Evolutionary conservation across 2,329 filamentous ascomycete species (phyloP).

Genomic region (Lasiodiplodia sp.): DNA sequence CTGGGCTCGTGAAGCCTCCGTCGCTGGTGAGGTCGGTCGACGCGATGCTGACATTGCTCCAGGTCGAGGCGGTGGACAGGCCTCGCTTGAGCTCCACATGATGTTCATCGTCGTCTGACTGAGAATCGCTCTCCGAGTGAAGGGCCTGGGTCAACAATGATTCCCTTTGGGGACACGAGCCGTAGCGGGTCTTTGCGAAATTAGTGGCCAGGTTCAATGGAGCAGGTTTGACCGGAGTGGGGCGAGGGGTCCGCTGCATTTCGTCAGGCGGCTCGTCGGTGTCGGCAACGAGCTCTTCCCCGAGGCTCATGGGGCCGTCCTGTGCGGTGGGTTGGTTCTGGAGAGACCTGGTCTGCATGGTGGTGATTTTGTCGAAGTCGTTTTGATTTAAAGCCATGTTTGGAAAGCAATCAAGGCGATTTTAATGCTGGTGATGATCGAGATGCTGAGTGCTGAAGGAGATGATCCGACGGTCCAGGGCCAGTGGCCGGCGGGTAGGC

Average conservation of each 20-base stretch:
- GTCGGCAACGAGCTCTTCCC: constrained; percentile 74
- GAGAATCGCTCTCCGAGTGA: constrained; percentile 58
- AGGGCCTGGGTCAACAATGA: constrained; percentile 90
- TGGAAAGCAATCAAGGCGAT: constrained; percentile 8
- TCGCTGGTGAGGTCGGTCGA: constrained; percentile 97
- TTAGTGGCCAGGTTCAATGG: constrained; percentile 42
- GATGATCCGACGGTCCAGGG: not conserved
- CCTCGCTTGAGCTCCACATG: constrained; percentile 49
- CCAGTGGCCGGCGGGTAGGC: constrained; percentile 13
- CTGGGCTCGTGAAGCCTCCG: constrained; percentile 86
- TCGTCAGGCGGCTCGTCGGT: constrained; percentile 87
- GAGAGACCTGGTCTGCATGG: constrained; percentile 41
- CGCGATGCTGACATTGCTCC: constrained; percentile 79
- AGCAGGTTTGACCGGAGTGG: constrained; percentile 50
- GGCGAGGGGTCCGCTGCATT: constrained; percentile 55
- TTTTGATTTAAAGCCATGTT: constrained; percentile 46
- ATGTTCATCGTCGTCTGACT: constrained; percentile 46
- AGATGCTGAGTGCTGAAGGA: not conserved
- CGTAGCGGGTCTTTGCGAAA: constrained; percentile 58
- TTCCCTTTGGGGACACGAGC: constrained; percentile 67
- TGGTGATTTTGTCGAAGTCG: constrained; percentile 38
- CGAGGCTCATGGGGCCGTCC: constrained; percentile 25
- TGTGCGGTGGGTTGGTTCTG: constrained; percentile 39
- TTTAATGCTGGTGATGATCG: not conserved
- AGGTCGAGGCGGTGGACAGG: constrained; percentile 68